A percentile compares a stretch with the other conserved stretches of the same genome.
phyloP scores from a whole-genome alignment of 768 basidiomycete genomes.

The Tremella yokohamensis region DNA sequence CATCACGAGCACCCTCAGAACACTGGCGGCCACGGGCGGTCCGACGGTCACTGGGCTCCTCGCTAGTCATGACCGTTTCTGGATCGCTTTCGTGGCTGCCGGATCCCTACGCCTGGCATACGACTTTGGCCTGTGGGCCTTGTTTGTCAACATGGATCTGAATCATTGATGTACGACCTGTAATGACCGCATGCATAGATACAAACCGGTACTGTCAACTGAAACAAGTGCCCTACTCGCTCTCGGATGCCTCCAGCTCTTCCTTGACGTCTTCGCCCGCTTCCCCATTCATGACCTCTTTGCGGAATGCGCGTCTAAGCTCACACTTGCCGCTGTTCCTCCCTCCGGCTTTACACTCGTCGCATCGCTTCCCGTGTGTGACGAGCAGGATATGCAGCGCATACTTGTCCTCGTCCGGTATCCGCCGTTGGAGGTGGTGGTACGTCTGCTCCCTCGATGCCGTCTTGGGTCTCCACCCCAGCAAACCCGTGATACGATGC shows the following conservation, averaged over 20 bases:
- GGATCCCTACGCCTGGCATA: slow-evolving; percentile 27
- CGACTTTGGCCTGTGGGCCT: slow-evolving; percentile 36
- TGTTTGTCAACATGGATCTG: slow-evolving; percentile 29
- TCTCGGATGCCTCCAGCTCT: not conserved
- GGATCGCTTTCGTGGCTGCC: slow-evolving; percentile 36
- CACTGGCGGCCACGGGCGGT: slow-evolving; percentile 27
- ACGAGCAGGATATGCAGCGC: slow-evolving; percentile 42
- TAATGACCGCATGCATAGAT: not conserved
- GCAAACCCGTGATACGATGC: slow-evolving; percentile 36
- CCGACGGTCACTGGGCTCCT: slow-evolving; percentile 34
- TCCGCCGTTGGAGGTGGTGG: slow-evolving; percentile 37
- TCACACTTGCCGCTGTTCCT: slow-evolving; percentile 27
- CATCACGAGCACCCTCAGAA: slow-evolving; percentile 30
- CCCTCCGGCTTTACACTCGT: slow-evolving; percentile 40
- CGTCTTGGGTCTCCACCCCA: slow-evolving; percentile 39
- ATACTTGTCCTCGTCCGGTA: slow-evolving; percentile 46
- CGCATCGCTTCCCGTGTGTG: slow-evolving; percentile 41
- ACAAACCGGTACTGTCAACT: not conserved
- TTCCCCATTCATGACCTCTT: slow-evolving; percentile 3
- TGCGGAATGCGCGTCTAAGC: slow-evolving; percentile 26
- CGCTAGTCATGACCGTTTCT: slow-evolving; percentile 22
- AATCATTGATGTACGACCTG: not conserved
- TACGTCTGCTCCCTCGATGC: slow-evolving; percentile 44
- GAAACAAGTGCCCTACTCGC: too few species aligned
- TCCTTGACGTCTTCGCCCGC: slow-evolving; percentile 4